These are phyloP conservation scores for Alternaria brassicae DNA, from an alignment of 2,329 filamentous ascomycete species.

Conservation along the genomic window DNA sequence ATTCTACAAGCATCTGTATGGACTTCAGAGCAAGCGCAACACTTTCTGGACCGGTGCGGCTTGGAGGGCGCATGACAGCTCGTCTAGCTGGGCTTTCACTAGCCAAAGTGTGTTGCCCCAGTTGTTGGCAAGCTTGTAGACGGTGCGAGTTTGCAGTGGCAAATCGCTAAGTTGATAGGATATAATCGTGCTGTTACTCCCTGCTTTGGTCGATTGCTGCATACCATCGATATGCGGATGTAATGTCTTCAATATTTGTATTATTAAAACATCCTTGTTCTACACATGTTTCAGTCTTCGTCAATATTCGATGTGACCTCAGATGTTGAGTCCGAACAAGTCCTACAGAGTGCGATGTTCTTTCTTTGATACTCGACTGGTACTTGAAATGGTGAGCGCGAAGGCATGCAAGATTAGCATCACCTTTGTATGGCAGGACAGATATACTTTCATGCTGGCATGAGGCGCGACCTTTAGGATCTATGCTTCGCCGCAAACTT, in stretches of 20 bases:
- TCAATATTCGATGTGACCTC: not conserved
- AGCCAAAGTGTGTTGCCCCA: constrained; percentile 50
- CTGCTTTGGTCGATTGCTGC: not conserved
- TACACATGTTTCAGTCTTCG: not conserved
- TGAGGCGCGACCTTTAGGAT: constrained; percentile 59
- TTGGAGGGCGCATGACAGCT: constrained; percentile 28
- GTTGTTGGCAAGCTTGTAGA: constrained; percentile 16
- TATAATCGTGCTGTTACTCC: not conserved
- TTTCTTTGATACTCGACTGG: not conserved
- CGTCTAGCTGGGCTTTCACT: constrained; percentile 30
- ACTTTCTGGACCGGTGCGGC: constrained; percentile 33
- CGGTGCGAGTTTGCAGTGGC: not conserved
- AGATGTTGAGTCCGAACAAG: not conserved
- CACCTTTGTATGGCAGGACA: constrained; percentile 61
- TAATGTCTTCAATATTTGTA: not conserved
- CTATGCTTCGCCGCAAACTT: constrained; percentile 61
- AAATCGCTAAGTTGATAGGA: not conserved
- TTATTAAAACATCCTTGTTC: not conserved
- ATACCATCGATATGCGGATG: not conserved
- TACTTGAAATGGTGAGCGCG: constrained; percentile 38
- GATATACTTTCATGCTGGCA: constrained; percentile 54
- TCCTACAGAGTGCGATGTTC: not conserved
- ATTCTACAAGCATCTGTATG: constrained; percentile 33
- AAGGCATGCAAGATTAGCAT: constrained; percentile 55
- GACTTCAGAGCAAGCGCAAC: constrained; percentile 28